Percentiles rank a stretch among this genome's conserved stretches.
These are phyloP conservation scores for Vaccinium corymbosum DNA, from an alignment of 148 eudicot genomes.

Conservation along the genomic window DNA sequence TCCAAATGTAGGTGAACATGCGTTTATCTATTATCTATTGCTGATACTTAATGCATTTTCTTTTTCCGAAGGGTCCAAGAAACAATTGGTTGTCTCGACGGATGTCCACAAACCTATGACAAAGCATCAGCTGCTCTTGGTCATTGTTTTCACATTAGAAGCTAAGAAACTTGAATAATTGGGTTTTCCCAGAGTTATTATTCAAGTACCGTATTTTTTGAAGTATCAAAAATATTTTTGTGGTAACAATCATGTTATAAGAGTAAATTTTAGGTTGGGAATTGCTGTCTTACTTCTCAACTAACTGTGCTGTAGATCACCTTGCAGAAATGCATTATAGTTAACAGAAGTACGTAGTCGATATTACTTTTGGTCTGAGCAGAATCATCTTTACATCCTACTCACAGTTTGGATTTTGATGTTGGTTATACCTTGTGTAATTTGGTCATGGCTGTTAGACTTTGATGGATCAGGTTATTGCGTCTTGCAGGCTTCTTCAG, in stretches of 20 bases:
- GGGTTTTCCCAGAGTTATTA: background rate
- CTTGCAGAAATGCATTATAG: background rate
- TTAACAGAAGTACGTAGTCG: background rate
- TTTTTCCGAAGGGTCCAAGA: background rate
- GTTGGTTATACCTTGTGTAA: conserved; percentile 7
- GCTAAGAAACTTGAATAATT: conserved; percentile 2
- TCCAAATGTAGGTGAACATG: conserved; percentile 53
- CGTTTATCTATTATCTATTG: background rate
- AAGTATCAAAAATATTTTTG: background rate
- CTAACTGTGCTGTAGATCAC: background rate
- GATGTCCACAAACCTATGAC: background rate
- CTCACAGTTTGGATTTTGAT: background rate
- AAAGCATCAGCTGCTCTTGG: background rate
- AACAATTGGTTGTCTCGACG: background rate
- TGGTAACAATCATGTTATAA: background rate
- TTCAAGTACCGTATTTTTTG: background rate
- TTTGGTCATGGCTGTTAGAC: conserved; percentile 22
- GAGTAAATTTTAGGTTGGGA: conserved; percentile 5
- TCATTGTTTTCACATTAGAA: background rate
- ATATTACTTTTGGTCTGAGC: background rate
- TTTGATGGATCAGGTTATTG: conserved; percentile 26
- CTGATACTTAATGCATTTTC: background rate
- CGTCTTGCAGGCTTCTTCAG: conserved; percentile 53
- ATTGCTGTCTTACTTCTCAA: background rate
- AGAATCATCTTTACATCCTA: background rate